Conservation (phyloP, 768 basidiomycete genomes). For the Tricholoma sp. region DNA sequence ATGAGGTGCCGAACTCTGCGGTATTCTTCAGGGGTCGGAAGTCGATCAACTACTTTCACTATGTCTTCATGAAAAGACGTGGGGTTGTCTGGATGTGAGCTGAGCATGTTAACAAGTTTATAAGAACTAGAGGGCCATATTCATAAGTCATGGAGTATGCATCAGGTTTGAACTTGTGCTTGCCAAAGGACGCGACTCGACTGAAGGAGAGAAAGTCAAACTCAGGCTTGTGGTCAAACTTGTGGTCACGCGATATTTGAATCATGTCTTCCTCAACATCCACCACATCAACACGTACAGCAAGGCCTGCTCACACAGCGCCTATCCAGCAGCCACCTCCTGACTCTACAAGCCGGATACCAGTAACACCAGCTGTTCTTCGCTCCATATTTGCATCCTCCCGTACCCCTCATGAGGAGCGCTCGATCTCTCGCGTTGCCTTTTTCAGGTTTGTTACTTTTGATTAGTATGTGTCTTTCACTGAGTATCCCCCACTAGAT, state of each 20-base stretch:
- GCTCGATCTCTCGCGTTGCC: constrained; percentile 77
- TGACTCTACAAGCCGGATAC: constrained; percentile 57
- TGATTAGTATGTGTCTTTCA: not conserved
- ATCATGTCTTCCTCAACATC: constrained; percentile 46
- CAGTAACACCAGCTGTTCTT: constrained; percentile 78
- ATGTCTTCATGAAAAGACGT: constrained; percentile 48
- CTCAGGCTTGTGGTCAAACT: not conserved
- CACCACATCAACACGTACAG: constrained; percentile 43
- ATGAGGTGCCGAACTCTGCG: constrained; percentile 56
- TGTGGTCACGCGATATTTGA: not conserved
- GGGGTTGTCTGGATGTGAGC: constrained; percentile 23
- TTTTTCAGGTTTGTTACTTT: constrained; percentile 65
- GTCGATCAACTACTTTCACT: constrained; percentile 54
- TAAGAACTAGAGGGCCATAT: constrained; percentile 2
- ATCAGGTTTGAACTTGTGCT: constrained; percentile 17
- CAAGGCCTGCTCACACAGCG: constrained; percentile 29
- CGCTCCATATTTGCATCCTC: constrained; percentile 86
- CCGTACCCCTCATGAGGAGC: constrained; percentile 74
- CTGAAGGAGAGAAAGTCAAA: not conserved
- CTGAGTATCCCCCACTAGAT: constrained; percentile 36
- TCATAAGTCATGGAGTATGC: constrained; percentile 11
- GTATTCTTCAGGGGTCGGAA: constrained; percentile 57
- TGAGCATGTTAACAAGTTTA: constrained; percentile 17
- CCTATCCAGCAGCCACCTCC: constrained; percentile 34
- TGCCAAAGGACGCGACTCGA: not conserved